Base-by-base conservation (phyloP, 495 filamentous ascomycete species). In the Aspergillus bridgeri region DNA sequence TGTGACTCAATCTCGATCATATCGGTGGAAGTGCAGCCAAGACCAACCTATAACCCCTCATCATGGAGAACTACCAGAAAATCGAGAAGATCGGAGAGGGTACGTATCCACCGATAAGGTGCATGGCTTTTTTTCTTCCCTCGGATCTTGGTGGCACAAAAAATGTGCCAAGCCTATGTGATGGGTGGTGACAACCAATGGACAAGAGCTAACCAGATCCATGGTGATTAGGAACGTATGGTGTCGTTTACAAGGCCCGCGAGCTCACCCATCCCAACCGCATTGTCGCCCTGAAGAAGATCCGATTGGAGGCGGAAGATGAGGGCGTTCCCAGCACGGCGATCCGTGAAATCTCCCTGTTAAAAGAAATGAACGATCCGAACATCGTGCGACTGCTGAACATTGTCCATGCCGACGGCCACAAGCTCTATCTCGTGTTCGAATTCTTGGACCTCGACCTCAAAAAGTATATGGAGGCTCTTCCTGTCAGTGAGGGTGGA, bases 31-130 rank as follows among this genome's bases (percentile, higher is more conserved):
- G 13, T 38, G 33, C 33, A 1, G 33, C 5, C 33, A 38, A 38
- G 13, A 13, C 9, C 13, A 13, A 38, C 33, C 9, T 9, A 38
- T 38, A 38, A 15, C 9, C 33, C 13, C 17, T 38, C 66, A 66
- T 58, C 62, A 99, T 99, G 94, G 94, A 99, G 70, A 96, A 97
- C 73, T 99, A 99, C 74, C 92, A 98, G 79, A 97, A 97, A 78
- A 88, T 99, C 57, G 94, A 99, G 81, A 99, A 99, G 79, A 95
- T 99, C 74, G 94, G 94, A 65, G 94, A 99, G 83, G 94, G 94
- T 96, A 69, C 44, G 68, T 61, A 49, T 57, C 38, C 50, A 42
- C 15, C 15, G 22, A 15, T 52, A 7, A 49, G 33, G 27, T n/a
- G 55, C 54, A 15, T 19, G 53, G 20, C 43, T 57, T 17, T 44